A percentile compares a stretch with the other conserved stretches of the same genome.
Evolutionary conservation across 441 rosid genomes (phyloP).

Genomic region (Gossypium schwendimanii): DNA sequence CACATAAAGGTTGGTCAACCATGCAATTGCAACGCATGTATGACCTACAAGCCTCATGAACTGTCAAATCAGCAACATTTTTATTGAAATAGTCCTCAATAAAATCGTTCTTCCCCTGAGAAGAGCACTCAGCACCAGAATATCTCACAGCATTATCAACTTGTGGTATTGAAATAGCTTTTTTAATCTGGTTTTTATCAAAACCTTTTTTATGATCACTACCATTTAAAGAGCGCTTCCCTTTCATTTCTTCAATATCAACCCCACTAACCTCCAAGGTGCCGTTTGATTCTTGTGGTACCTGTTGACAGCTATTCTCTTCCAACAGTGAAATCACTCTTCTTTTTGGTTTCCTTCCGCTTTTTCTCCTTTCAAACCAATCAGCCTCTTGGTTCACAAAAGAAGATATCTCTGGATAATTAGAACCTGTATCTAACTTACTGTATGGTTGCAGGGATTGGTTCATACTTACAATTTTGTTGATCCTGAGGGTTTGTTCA

Average conservation of each 20-base stretch:
- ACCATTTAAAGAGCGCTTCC: constrained; percentile 9
- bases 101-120: constrained; percentile 33
- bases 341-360: constrained; percentile 49
- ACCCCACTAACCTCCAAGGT: constrained; percentile 16
- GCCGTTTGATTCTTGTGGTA: constrained; percentile 23
- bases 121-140: constrained; percentile 26
- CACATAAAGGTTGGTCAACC: constrained; percentile 48
- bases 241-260: constrained; percentile 22
- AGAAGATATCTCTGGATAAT: constrained; percentile 32
- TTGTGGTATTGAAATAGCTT: constrained; percentile 5
- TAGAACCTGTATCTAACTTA: constrained; percentile 26
- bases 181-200: constrained; percentile 19
- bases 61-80: constrained; percentile 47
- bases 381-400: constrained; percentile 34
- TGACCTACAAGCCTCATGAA: constrained; percentile 53
- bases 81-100: constrained; percentile 52
- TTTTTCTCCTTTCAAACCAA: constrained; percentile 33
- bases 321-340: constrained; percentile 46
- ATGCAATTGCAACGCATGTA: constrained; percentile 57
- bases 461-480: constrained; percentile 18
- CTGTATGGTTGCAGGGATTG: constrained; percentile 16
- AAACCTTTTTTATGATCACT: constrained; percentile 18
- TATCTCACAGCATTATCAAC: constrained; percentile 22
- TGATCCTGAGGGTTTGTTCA: constrained; percentile 26
- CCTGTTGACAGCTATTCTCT: constrained; percentile 26